These are phyloP conservation scores for Ganoderma lucidum DNA, from an alignment of 1,284 basidiomycete genomes.

Conservation along the genomic window DNA sequence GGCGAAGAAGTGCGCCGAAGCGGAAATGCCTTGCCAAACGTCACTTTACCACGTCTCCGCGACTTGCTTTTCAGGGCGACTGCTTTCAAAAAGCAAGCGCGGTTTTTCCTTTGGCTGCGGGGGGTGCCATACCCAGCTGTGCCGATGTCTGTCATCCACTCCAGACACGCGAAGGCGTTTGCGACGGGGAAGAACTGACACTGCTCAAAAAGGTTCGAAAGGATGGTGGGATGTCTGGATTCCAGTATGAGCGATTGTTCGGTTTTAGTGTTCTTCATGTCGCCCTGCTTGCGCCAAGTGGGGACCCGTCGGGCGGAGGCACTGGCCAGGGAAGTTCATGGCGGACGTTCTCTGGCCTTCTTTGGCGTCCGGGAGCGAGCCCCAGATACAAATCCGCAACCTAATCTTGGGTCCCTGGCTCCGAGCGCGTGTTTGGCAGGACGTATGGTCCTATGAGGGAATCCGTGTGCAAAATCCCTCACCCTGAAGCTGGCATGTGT, in stretches of 20 bases:
- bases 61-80: not conserved
- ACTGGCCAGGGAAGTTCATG: conserved; percentile 21
- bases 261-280: conserved; percentile 22
- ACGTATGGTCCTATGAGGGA: conserved; percentile 7
- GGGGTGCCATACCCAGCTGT: not conserved
- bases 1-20: conserved; percentile 23
- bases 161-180: not conserved
- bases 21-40: conserved; percentile 12
- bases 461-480: not conserved
- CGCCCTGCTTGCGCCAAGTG: conserved; percentile 20
- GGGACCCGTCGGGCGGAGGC: conserved; percentile 23
- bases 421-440: conserved; percentile 6
- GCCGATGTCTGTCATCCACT: conserved; percentile 1
- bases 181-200: conserved; percentile 3
- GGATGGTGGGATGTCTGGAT: conserved; percentile 12
- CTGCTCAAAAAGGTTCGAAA: conserved; percentile 5
- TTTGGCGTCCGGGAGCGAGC: conserved; percentile 16
- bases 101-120: not conserved
- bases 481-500: not conserved
- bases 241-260: conserved; percentile 18
- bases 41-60: conserved; percentile 1
- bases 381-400: conserved; percentile 15
- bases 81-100: not conserved
- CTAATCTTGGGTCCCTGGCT: conserved; percentile 18
- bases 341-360: conserved; percentile 12